Base-by-base conservation (phyloP, 805 yeast genomes). In the Wickerhamomyces ciferrii region DNA sequence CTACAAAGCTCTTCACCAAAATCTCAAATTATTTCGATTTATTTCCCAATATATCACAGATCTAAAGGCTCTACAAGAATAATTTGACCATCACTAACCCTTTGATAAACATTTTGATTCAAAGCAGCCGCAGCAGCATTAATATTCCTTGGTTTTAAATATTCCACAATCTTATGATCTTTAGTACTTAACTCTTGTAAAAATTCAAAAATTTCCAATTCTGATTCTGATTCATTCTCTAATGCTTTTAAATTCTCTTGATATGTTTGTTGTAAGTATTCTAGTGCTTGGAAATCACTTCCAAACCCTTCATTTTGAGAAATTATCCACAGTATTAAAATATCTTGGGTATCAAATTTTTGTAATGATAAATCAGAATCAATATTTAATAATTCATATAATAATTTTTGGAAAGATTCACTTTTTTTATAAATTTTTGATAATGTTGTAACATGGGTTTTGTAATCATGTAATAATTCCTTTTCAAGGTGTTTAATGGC, bases 341-440 rank as follows among this genome's bases (percentile, higher is more conserved):
- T 20, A 14, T 37, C 14, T 8, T 37, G 11, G 1, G 32, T 8
- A 17, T 6, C 35, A 15, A 14, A 14, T 3, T 62, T 69, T 3
- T 75, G 59, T 5, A 82, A 62, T 13, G 73, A 75, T 1, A 73
- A 75, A 45, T 70, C 71, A 14, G 70, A 63, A 3, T 71, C 55
- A 2, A 74, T 63, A 5, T 84, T 84, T 48, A 81, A 67, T 0
- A 72, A 59, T 2, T 71, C 59, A 3, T 76, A 57, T 34, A 83
- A 67, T 0, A 81, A 67, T 41, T 74, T 72, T 25, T 68, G 65
- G 53, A 80, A 74, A n/a, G 55, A 52, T 3, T 59, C 50, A 55
- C 85, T 91, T 39, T 71, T 66, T 53, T 79, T 78, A 51, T 68
- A 67, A 1, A 80, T 72, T 44, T 68, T 74, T 51, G 79, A 77